These are phyloP conservation scores for Inosperma sp. DNA, from an alignment of 768 basidiomycete genomes.

Conservation along the genomic window DNA sequence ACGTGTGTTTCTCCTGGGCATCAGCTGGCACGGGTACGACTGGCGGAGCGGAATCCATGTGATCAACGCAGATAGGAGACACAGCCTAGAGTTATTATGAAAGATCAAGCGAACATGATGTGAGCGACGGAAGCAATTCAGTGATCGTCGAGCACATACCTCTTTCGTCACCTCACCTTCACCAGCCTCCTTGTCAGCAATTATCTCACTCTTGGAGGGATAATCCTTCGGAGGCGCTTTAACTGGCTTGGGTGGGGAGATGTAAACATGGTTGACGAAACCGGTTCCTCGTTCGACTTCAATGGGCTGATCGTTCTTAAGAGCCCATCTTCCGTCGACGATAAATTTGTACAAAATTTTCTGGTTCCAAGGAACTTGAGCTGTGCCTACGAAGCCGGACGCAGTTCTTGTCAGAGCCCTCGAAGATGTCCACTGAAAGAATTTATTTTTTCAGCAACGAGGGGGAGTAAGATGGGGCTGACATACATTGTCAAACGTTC, in stretches of 20 bases:
- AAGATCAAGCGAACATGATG: too few relatives aligned
- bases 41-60: too few relatives aligned
- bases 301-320: conserved; percentile 49
- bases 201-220: too few relatives aligned
- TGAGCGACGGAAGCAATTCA: too few relatives aligned
- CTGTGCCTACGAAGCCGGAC: conserved; percentile 51
- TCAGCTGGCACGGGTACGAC: conserved; percentile 40
- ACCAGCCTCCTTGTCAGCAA: conserved; percentile 1
- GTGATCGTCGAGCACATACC: too few relatives aligned
- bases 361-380: conserved; percentile 55
- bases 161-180: conserved; percentile 1
- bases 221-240: too few relatives aligned
- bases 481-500: conserved; percentile 73
- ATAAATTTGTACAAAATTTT: conserved; percentile 74
- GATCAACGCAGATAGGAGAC: too few relatives aligned
- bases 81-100: too few relatives aligned
- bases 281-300: conserved; percentile 55
- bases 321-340: conserved; percentile 68
- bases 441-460: conserved; percentile 8
- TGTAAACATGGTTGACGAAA: conserved; percentile 67
- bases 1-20: conserved; percentile 36
- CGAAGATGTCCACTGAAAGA: conserved; percentile 56
- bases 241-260: conserved; percentile 50
- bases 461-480: conserved; percentile 1
- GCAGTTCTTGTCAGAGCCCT: conserved; percentile 48